Evolutionary conservation across 2,329 filamentous ascomycete species (phyloP), one percentile per base, ranked within the genome.

Genomic region (Westerdykella sp.): DNA sequence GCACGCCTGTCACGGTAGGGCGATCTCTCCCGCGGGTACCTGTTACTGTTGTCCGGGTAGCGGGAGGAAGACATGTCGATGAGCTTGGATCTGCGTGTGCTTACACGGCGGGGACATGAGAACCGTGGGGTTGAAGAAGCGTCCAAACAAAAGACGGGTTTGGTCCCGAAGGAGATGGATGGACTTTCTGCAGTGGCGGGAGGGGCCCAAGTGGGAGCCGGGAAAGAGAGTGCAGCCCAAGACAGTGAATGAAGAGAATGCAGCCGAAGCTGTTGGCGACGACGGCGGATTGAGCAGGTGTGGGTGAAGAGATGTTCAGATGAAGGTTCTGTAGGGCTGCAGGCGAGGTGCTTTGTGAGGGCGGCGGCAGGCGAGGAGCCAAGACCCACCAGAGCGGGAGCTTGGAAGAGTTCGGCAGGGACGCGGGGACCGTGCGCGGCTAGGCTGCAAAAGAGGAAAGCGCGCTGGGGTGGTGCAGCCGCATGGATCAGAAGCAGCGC

Each of bases 1-100:
- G 83, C 79, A 43, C 87, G 79, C 44, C 62, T 52, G 61, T 90
- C 85, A 50, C 75, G 74, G 56, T 87, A 87, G 31, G 70, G 69
- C 13, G 69, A 69, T 42, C 67, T 62, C 50, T 69, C 70, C 54
- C 71, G 69, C 44, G 69, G 55, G 48, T 63, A 66, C 54, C 62
- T 53, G 56, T 48, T 59, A 52, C 50, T 63, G 25, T 10, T 28
- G 53, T 65, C 61, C 42, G 57, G 56, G 47, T 65, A 63, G 40
- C 62, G 56, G 42, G 57, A 61, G 39, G 62, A 58, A 48, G 63
- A 65, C 63, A 67, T 66, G 34, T 28, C 49, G 46, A 32, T 40
- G 39, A 13, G 41, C 37, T 45, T 41, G 32, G n/a, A 9, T 13
- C 3, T 14, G 32, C n/a, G n/a, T 15, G 32, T 14, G 32, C 4